Evolutionary conservation across 441 rosid species (phyloP).

Genomic region (Eugenia klotzschiana): DNA sequence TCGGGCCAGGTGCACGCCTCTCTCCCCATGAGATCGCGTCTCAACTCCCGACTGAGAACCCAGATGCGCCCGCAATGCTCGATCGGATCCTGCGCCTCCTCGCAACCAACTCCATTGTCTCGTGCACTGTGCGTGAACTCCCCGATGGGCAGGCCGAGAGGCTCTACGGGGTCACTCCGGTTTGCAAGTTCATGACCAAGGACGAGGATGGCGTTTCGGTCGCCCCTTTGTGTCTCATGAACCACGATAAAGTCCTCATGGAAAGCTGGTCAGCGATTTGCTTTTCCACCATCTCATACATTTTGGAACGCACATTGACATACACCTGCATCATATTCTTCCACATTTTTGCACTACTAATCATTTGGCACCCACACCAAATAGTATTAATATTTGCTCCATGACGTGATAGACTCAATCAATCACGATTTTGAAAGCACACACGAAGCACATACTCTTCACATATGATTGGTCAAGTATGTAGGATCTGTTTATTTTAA

Average conservation of each 20-base stretch:
- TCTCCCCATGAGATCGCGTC: conserved; percentile 45
- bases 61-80: conserved; percentile 44
- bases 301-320: background rate
- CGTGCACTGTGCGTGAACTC: conserved; percentile 21
- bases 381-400: background rate
- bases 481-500: background rate
- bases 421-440: background rate
- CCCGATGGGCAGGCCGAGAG: conserved; percentile 36
- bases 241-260: conserved; percentile 71
- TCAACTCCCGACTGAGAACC: conserved; percentile 40
- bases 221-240: conserved; percentile 51
- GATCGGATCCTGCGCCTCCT: conserved; percentile 58
- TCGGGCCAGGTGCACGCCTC: conserved; percentile 27
- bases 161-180: conserved; percentile 47
- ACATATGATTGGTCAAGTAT: background rate
- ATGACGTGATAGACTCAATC: background rate
- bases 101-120: conserved; percentile 41
- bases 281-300: too few relatives aligned
- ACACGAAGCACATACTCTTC: background rate
- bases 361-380: background rate
- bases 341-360: background rate
- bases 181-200: conserved; percentile 55
- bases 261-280: conserved; percentile 46
- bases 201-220: conserved; percentile 62
- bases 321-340: background rate